phyloP scores from a whole-genome alignment of 2,329 filamentous ascomycete species.

The Alternaria brassicae region DNA sequence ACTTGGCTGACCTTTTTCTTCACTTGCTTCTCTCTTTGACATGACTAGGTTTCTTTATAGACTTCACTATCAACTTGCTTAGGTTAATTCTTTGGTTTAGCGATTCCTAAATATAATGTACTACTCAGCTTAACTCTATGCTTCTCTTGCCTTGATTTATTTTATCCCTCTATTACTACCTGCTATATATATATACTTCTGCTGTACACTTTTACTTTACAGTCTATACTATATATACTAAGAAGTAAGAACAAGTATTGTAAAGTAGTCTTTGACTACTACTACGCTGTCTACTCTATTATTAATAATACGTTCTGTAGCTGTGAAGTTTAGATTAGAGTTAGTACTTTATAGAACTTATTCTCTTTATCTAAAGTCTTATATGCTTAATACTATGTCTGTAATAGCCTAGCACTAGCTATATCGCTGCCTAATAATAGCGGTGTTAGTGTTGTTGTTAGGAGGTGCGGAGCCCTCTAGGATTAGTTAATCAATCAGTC shows the following conservation, averaged over 20 bases:
- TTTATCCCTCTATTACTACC: background rate
- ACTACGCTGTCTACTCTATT: too few relatives aligned
- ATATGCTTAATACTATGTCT: too few relatives aligned
- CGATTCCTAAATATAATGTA: background rate
- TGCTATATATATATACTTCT: background rate
- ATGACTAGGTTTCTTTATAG: background rate
- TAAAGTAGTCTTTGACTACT: background rate
- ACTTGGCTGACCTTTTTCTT: background rate
- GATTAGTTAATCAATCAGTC: too few relatives aligned
- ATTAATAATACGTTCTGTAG: too few relatives aligned
- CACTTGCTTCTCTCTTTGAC: background rate
- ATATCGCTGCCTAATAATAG: too few relatives aligned
- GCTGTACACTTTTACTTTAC: background rate
- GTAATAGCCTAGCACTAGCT: too few relatives aligned
- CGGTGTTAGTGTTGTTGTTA: too few relatives aligned
- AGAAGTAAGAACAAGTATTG: too few relatives aligned
- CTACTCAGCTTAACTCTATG: background rate
- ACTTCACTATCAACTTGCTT: background rate
- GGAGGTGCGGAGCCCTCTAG: too few relatives aligned
- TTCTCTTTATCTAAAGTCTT: too few relatives aligned
- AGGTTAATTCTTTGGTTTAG: background rate
- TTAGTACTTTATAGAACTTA: too few relatives aligned
- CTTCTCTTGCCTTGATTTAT: background rate
- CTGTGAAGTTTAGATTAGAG: too few relatives aligned
- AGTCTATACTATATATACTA: background rate